These are phyloP conservation scores for Hypoxylon sp. DNA, from an alignment of 2,329 filamentous ascomycete species.

Conservation along the genomic window DNA sequence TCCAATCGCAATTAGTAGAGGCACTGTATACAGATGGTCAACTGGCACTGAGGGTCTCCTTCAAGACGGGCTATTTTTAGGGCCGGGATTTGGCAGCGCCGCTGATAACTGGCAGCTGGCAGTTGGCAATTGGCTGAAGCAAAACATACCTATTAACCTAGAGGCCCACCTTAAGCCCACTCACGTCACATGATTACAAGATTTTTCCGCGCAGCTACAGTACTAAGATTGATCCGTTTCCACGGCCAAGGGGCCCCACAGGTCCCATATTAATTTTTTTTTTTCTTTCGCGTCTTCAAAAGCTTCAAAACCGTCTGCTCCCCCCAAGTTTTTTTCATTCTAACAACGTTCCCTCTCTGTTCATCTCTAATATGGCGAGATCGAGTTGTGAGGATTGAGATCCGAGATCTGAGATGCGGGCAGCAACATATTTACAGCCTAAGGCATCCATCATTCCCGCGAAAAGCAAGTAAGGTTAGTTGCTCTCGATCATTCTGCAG, in stretches of 20 bases:
- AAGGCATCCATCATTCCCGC: neutral
- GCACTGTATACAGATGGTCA: conserved; percentile 4
- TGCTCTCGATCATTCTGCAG: conserved; percentile 15
- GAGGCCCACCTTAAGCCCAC: neutral
- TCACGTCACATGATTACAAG: conserved; percentile 24
- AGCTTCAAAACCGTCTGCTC: conserved; percentile 53
- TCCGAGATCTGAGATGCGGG: neutral
- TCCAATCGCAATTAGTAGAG: neutral
- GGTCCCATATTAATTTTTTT: conserved; percentile 34
- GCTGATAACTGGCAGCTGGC: conserved; percentile 21
- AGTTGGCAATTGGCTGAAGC: conserved; percentile 14
- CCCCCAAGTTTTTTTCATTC: conserved; percentile 31
- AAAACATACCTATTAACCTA: neutral
- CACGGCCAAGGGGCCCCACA: neutral
- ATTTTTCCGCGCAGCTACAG: conserved; percentile 15
- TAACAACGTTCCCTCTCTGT: neutral
- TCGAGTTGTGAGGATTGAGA: neutral
- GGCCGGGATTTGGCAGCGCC: conserved; percentile 17
- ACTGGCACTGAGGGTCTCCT: neutral
- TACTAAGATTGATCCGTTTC: conserved; percentile 26
- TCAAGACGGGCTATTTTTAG: conserved; percentile 29
- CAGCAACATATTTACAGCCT: neutral
- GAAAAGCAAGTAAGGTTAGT: conserved; percentile 28
- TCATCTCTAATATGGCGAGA: neutral
- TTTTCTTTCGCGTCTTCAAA: conserved; percentile 41